Percentiles rank a stretch among this genome's conserved stretches.
phyloP scores from a whole-genome alignment of 2,329 filamentous ascomycete species.

The Herpotrichia juniperi region DNA sequence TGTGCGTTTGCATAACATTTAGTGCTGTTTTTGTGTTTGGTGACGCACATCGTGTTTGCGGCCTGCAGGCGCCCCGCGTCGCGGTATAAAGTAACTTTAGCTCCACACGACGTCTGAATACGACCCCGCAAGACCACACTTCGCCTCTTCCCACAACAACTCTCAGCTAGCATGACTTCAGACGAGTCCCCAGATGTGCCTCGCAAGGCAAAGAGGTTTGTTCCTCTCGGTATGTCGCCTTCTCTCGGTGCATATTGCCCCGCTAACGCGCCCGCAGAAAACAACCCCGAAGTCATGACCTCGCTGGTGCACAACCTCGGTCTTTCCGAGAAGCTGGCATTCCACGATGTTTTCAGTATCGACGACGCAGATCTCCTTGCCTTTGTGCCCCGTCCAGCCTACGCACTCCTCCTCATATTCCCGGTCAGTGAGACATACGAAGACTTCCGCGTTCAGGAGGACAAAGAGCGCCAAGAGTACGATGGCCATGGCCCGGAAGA shows the following conservation, averaged over 20 bases:
- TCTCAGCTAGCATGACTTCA: conserved; percentile 29
- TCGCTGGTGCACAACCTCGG: conserved; percentile 84
- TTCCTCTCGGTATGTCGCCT: conserved; percentile 41
- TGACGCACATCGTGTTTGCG: neutral
- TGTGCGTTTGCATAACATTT: neutral
- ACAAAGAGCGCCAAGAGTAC: conserved; percentile 69
- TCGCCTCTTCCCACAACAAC: neutral
- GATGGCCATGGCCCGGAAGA: conserved; percentile 69
- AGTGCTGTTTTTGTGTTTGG: neutral
- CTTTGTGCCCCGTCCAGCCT: conserved; percentile 85
- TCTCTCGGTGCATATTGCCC: neutral
- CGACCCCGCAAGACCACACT: neutral
- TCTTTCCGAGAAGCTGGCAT: conserved; percentile 74
- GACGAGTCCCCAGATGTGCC: conserved; percentile 38
- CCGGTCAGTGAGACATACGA: conserved; percentile 83
- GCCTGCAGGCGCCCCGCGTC: conserved; percentile 3
- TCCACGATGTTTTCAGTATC: conserved; percentile 93
- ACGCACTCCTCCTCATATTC: conserved; percentile 91
- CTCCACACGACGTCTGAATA: no score
- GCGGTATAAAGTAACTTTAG: neutral
- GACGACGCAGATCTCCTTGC: conserved; percentile 82
- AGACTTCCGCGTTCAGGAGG: conserved; percentile 74
- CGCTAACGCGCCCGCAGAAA: conserved; percentile 52
- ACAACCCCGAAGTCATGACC: conserved; percentile 92
- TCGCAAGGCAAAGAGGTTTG: conserved; percentile 41